phyloP scores from a whole-genome alignment of 2,329 filamentous ascomycete species.

The Exophiala aquamarina region DNA sequence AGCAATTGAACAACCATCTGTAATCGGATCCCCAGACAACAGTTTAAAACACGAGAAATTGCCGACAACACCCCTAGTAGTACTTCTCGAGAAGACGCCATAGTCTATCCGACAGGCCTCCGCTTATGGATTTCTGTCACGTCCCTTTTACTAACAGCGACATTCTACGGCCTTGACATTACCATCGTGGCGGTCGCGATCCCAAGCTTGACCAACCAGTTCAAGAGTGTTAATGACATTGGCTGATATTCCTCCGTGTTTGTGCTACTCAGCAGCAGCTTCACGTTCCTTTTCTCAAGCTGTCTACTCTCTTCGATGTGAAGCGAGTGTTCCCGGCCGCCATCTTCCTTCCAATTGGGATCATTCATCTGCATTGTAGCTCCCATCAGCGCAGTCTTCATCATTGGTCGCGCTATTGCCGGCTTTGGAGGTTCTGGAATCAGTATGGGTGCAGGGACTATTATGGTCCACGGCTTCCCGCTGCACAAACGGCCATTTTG shows the following conservation, averaged over 20 bases:
- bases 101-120: too few relatives aligned
- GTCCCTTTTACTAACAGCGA: too few relatives aligned
- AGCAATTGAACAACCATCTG: too few relatives aligned
- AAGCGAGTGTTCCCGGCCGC: conserved; percentile 31
- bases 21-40: too few relatives aligned
- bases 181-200: conserved; percentile 26
- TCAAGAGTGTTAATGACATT: conserved; percentile 39
- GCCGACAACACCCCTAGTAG: too few relatives aligned
- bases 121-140: too few relatives aligned
- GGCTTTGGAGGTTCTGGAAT: conserved; percentile 30
- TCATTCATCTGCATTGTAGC: conserved; percentile 31
- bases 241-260: conserved; percentile 40
- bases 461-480: conserved; percentile 32
- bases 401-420: conserved; percentile 33
- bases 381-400: conserved; percentile 28
- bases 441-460: conserved; percentile 44
- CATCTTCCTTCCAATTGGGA: conserved; percentile 32
- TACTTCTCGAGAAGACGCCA: too few relatives aligned
- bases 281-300: conserved; percentile 21
- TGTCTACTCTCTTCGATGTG: conserved; percentile 18
- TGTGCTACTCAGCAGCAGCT: neutral
- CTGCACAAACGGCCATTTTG: conserved; percentile 36
- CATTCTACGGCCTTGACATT: conserved; percentile 29
- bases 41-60: too few relatives aligned
- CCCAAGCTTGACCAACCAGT: conserved; percentile 31